Evolutionary conservation across 495 filamentous ascomycete species (phyloP).

Genomic region (Podospora conica): DNA sequence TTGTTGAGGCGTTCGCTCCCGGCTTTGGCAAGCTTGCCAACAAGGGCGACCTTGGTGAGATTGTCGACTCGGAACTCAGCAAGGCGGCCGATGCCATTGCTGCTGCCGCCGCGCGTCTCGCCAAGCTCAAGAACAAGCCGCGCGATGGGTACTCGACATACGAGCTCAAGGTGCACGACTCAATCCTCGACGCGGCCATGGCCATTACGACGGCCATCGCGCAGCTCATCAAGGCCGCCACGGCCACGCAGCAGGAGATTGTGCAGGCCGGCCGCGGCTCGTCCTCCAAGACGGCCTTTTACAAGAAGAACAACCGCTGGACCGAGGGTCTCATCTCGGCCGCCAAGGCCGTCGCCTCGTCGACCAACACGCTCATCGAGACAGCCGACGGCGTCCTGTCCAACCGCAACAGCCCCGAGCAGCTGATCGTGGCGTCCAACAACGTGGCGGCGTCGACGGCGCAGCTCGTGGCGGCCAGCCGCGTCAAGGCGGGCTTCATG

Average conservation of each 20-base stretch:
- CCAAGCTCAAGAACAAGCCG: slow-evolving; percentile 88
- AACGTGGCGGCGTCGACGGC: slow-evolving; percentile 93
- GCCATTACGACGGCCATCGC: slow-evolving; percentile 96
- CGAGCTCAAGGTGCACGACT: slow-evolving; percentile 89
- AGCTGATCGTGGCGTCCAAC: slow-evolving; percentile 95
- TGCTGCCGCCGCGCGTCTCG: slow-evolving; percentile 79
- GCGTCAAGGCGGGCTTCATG: slow-evolving; percentile 97
- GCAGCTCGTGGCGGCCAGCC: slow-evolving; percentile 88
- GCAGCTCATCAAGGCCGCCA: slow-evolving; percentile 93
- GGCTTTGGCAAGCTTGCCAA: slow-evolving; percentile 72
- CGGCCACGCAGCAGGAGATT: slow-evolving; percentile 90
- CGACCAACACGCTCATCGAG: slow-evolving; percentile 93
- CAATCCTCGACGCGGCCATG: slow-evolving; percentile 87
- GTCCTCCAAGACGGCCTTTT: slow-evolving; percentile 88
- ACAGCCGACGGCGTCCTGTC: slow-evolving; percentile 94
- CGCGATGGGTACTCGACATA: slow-evolving; percentile 94
- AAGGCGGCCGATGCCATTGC: slow-evolving; percentile 96
- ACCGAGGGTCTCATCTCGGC: slow-evolving; percentile 96
- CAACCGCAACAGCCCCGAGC: slow-evolving; percentile 85
- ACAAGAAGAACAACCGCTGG: slow-evolving; percentile 98
- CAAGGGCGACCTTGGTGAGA: slow-evolving; percentile 82
- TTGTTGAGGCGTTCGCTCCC: slow-evolving; percentile 84
- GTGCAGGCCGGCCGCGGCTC: slow-evolving; percentile 89
- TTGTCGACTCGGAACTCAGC: slow-evolving; percentile 85
- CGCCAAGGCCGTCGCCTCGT: slow-evolving; percentile 86